Percentiles rank a stretch among this genome's conserved stretches.
Evolutionary conservation across 169 alveolate species (phyloP).

Genomic region (Plasmodium inui): DNA sequence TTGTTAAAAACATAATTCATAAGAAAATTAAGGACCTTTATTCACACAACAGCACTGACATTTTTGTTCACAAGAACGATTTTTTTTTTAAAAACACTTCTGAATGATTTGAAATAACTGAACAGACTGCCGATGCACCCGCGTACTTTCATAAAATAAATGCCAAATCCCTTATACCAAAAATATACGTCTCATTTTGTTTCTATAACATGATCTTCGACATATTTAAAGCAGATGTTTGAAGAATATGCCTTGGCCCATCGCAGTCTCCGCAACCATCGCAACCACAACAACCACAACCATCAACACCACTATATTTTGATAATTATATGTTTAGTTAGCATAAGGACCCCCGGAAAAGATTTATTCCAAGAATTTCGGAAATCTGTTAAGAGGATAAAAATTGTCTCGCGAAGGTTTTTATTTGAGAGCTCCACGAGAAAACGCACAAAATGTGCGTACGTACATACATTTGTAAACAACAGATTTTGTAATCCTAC

Average conservation of each 20-base stretch:
- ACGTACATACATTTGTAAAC: not conserved
- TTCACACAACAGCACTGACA: not conserved
- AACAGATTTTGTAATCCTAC: not conserved
- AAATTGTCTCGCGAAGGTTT: not conserved
- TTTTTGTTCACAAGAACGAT: not conserved
- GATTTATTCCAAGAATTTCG: not conserved
- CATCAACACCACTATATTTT: not conserved
- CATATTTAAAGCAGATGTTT: not conserved
- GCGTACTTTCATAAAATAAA: not conserved
- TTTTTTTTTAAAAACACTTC: not conserved
- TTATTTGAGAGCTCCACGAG: not conserved
- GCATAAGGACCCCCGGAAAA: not conserved
- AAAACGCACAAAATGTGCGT: not conserved
- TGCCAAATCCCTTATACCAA: not conserved
- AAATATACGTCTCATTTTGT: not conserved
- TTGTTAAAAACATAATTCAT: not conserved
- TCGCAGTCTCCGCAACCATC: not conserved
- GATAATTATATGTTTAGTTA: not conserved
- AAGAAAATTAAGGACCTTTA: not conserved
- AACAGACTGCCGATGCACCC: not conserved
- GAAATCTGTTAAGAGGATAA: not conserved
- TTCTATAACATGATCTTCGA: not conserved
- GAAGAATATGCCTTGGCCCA: not conserved
- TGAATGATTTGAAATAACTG: not conserved
- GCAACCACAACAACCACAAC: not conserved